These are phyloP conservation scores for Clavispora santaluciae DNA, from an alignment of 805 yeast genomes.

Conservation along the genomic window DNA sequence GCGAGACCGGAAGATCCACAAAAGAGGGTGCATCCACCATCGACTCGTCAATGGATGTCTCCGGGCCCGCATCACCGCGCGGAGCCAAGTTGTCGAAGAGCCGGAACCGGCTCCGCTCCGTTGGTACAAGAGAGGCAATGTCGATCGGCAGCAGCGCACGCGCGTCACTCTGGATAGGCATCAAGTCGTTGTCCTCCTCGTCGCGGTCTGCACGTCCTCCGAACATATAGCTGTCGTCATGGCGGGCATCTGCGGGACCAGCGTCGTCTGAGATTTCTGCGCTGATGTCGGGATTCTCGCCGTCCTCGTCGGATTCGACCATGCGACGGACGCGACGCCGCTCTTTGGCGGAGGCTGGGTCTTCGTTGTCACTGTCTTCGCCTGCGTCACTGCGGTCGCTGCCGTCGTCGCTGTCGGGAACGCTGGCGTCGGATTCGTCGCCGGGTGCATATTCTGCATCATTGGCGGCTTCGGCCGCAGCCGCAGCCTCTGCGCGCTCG, in stretches of 20 bases:
- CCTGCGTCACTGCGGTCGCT: not conserved
- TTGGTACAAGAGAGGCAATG: constrained; percentile 1
- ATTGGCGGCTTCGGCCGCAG: constrained; percentile 33
- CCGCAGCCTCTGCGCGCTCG: constrained; percentile 14
- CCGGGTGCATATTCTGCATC: constrained; percentile 19
- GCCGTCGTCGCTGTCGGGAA: constrained; percentile 14
- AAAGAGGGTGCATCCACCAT: constrained; percentile 17
- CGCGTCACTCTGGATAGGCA: constrained; percentile 13
- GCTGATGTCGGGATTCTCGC: constrained; percentile 6
- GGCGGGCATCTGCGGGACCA: constrained; percentile 10
- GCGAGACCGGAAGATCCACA: constrained; percentile 15
- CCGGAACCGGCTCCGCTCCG: constrained; percentile 2
- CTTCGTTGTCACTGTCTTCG: constrained; percentile 7
- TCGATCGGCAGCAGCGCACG: not conserved
- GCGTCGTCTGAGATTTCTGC: constrained; percentile 7
- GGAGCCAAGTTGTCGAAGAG: constrained; percentile 30
- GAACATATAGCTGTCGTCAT: constrained; percentile 16
- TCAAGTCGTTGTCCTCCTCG: constrained; percentile 10
- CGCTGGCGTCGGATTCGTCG: constrained; percentile 15
- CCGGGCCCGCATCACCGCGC: constrained; percentile 4
- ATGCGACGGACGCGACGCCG: not conserved
- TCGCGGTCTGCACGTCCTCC: constrained; percentile 9
- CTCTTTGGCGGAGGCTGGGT: not conserved
- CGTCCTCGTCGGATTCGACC: constrained; percentile 12
- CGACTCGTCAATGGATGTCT: not conserved